Base-by-base conservation (phyloP, 2,329 filamentous ascomycete genomes). In the Aspergillus vadensis region DNA sequence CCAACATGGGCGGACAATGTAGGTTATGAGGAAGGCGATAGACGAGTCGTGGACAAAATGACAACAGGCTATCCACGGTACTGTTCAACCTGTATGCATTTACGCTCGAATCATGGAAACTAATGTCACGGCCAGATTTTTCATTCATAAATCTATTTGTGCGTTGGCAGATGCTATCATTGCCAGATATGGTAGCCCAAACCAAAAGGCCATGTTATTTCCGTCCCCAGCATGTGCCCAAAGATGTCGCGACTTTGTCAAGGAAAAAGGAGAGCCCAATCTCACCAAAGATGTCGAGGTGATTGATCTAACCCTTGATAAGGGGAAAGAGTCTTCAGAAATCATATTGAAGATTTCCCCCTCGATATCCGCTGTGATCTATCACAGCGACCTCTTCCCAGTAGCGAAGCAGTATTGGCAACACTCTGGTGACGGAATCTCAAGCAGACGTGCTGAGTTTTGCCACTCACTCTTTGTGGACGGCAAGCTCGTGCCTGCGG, bases 1-100 rank as follows among this genome's bases (percentile, higher is more conserved):
- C 54, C 54, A 23, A 49, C 41, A 32, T 56, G 54, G 54, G 8
- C 30, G 10, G 44, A 43, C 14, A 36, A 47, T 6, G 36, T 56
- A 15, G 25, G 15, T 21, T 43, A 23, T n/a, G 30, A 27, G 23
- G 23, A 21, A 4, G n/a, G 25, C 2, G 54, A 56, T 4, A 19
- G 19, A 17, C 44, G 21, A 23, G 39, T 55, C 12, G 3, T 48
- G 7, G n/a, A 30, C 14, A 15, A 56, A 47, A 3, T 48, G 8
- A 3, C 44, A 36, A 19, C 21, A 2, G 36, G 54, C 5, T 56
- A 56, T 48, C 54, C 54, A 27, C 54, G 54, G 54, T 56, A 36
- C 23, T 12, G 23, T 23, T n/a, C 7, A 47, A 14, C 3, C 19
- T 17, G 5, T 14, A 36, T 36, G 12, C 32, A 36, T 27, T 30